A percentile compares a stretch with the other conserved stretches of the same genome.
Evolutionary conservation across 768 basidiomycete species (phyloP).

Genomic region (Lactifluus hygrophoroides): DNA sequence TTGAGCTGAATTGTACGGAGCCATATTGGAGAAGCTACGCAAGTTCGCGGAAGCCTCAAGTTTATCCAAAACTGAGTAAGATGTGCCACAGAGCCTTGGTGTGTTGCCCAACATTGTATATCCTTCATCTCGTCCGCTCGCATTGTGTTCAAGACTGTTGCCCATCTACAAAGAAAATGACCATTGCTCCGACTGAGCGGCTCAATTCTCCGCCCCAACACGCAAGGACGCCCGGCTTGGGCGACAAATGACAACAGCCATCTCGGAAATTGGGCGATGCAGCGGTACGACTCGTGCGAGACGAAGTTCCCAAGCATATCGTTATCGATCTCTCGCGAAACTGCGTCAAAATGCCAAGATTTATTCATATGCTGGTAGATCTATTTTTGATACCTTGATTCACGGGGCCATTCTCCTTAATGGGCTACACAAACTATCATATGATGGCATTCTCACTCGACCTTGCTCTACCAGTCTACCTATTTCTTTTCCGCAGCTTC

Average conservation of each 20-base stretch:
- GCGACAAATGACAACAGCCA: background rate
- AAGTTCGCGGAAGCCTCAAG: background rate
- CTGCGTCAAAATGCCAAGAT: too few species aligned
- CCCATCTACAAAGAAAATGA: background rate
- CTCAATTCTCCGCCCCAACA: background rate
- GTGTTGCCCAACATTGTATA: background rate
- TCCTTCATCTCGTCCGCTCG: background rate
- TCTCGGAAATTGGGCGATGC: too few species aligned
- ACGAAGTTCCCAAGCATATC: background rate
- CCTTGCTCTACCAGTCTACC: too few species aligned
- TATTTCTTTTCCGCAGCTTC: too few species aligned
- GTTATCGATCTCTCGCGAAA: background rate
- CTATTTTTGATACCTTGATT: too few species aligned
- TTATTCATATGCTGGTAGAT: too few species aligned
- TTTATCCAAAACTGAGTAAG: background rate
- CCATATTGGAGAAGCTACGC: background rate
- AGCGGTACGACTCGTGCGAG: background rate
- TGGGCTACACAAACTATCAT: too few species aligned
- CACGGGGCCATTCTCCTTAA: too few species aligned
- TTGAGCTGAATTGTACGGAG: background rate
- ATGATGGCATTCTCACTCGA: too few species aligned
- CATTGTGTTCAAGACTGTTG: background rate
- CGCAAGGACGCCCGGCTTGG: background rate
- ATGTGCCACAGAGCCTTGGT: background rate
- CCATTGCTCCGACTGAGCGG: background rate